Evolutionary conservation across 1,284 basidiomycete genomes (phyloP), one percentile per base, ranked within the genome.

Genomic region (Earliella scabrosa): DNA sequence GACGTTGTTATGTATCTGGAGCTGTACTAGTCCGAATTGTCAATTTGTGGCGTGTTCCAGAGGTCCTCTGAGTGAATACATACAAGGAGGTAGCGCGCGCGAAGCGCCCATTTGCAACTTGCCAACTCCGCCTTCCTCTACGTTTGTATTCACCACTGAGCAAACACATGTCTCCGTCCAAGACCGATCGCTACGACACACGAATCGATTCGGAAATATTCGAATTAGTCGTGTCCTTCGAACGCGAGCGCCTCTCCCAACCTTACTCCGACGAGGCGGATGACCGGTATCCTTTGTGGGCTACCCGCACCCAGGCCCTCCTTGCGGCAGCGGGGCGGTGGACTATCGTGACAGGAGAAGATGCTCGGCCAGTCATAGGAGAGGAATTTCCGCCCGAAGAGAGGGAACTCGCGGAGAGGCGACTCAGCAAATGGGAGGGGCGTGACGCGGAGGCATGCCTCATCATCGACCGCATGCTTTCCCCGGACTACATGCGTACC

Each of bases 241-340:
- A 35, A 23, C 9, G 34, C 24, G 31, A 49, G 27, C 46, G 45
- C 4, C 40, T 54, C n/a, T 40, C 46, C 1, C 18, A 38, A 6
- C 52, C 52, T 5, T 44, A 35, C 32, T 39, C 45, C 7, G 20
- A 21, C 11, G 40, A 43, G 32, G 45, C 52, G 18, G 52, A 54
- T 27, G 52, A 54, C 24, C 21, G 34, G 18, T 55, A 50, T 20
- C 38, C 34, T 23, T 3, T 23, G 14, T 55, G 53, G 53, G 50
- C 23, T 11, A 5, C n/a, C 6, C 36, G 43, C 6, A 36, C 36
- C 9, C 11, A 50, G 27, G 16, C 10, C n/a, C 48, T 50, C 1
- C 48, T 55, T 36, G 18, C 6, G 14, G 13, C 41, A 4, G 43
- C 27, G n/a, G 27, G 43, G 16, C 43, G 54, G 9, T 50, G 48